These are phyloP conservation scores for Thuidium tamariscinum DNA, from an alignment of 225 moss, liverwort and hornwort genomes.

Conservation along the genomic window DNA sequence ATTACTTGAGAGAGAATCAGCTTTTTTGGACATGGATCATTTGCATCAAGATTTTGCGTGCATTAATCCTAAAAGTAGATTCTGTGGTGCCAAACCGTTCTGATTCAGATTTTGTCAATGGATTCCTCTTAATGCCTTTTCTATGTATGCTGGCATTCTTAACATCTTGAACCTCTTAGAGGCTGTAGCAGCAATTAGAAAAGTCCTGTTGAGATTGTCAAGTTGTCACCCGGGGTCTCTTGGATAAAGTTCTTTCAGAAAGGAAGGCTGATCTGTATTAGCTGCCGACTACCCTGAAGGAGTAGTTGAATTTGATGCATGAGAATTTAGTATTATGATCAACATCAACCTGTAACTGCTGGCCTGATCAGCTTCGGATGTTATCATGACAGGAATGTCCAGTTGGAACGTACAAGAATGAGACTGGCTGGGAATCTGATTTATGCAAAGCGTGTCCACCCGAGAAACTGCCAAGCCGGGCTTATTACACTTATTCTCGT, in stretches of 20 bases:
- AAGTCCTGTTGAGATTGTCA: not conserved
- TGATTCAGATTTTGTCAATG: not conserved
- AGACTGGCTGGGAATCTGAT: conserved; percentile 50
- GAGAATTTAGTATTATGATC: not conserved
- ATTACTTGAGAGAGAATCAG: not conserved
- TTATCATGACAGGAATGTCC: conserved; percentile 77
- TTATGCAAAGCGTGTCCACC: conserved; percentile 70
- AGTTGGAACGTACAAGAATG: conserved; percentile 83
- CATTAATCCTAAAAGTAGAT: not conserved
- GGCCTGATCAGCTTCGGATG: not conserved
- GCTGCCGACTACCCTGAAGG: not conserved
- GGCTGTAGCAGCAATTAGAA: not conserved
- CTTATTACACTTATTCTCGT: conserved; percentile 64
- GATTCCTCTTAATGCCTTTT: not conserved
- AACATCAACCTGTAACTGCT: not conserved
- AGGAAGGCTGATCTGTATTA: not conserved
- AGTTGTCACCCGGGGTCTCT: not conserved
- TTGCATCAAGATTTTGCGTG: not conserved
- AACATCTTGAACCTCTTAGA: not conserved
- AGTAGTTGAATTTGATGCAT: not conserved
- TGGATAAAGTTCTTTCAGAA: not conserved
- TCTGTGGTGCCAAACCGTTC: not conserved
- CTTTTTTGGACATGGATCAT: not conserved
- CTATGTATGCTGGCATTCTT: not conserved
- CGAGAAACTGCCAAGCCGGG: conserved; percentile 66